Evolutionary conservation across 169 alveolate genomes (phyloP).

Genomic region (Pseudocohnilembus persalinus): DNA sequence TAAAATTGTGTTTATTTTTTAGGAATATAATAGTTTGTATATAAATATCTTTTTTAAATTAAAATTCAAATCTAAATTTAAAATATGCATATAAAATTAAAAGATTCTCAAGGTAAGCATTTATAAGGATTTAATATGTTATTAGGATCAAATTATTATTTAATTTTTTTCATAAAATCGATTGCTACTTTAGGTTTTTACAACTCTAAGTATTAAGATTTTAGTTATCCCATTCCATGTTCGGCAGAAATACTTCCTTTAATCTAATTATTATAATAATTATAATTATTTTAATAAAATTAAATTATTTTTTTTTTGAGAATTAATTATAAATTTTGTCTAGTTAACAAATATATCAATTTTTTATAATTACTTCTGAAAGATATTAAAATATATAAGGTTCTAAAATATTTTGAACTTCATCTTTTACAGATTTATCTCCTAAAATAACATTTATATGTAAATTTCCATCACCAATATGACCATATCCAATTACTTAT

Average conservation of each 20-base stretch:
- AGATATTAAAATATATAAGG: constrained; percentile 66
- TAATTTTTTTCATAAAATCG: constrained; percentile 56
- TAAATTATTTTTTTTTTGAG: too few species aligned
- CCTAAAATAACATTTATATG: constrained; percentile 64
- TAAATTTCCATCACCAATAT: constrained; percentile 87
- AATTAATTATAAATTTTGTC: neutral
- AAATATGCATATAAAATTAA: too few species aligned
- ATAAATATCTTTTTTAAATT: too few species aligned
- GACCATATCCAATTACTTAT: constrained; percentile 72
- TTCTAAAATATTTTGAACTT: constrained; percentile 22
- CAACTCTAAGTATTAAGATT: constrained; percentile 43
- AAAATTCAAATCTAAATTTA: too few species aligned
- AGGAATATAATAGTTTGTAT: too few species aligned
- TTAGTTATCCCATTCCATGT: constrained; percentile 79
- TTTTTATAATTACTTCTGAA: neutral
- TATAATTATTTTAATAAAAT: too few species aligned
- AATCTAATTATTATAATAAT: too few species aligned
- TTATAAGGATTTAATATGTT: constrained; percentile 84
- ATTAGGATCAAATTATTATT: constrained; percentile 79
- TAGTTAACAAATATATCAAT: too few species aligned
- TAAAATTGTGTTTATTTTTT: too few species aligned
- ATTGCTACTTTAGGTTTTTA: constrained; percentile 45
- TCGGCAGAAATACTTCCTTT: constrained; percentile 83
- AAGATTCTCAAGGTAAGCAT: too few species aligned
- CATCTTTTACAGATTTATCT: neutral